A percentile compares a stretch with the other conserved stretches of the same genome.
Evolutionary conservation across 768 basidiomycete species (phyloP).

Genomic region (Rhizopogon vesiculosus): DNA sequence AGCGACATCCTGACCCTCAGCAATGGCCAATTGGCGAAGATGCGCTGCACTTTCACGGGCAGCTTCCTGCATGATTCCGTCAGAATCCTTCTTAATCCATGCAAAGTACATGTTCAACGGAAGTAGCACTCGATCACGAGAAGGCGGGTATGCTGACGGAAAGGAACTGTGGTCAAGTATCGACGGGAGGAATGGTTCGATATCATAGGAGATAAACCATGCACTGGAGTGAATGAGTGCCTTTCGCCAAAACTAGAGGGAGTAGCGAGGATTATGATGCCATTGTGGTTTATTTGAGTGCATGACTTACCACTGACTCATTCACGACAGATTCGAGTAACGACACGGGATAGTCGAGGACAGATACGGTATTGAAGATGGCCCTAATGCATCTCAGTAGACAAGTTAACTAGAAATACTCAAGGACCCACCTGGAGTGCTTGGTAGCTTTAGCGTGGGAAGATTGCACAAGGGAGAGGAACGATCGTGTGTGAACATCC

Average conservation of each 20-base stretch:
- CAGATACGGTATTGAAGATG: conserved; percentile 19
- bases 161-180: conserved; percentile 32
- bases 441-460: conserved; percentile 11
- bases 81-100: conserved; percentile 29
- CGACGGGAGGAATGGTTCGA: conserved; percentile 49
- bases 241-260: conserved; percentile 10
- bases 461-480: conserved; percentile 20
- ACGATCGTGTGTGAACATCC: conserved; percentile 16
- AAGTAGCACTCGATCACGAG: conserved; percentile 28
- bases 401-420: not conserved
- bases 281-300: not conserved
- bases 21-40: conserved; percentile 32
- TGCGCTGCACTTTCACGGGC: conserved; percentile 30
- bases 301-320: conserved; percentile 16
- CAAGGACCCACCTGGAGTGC: conserved; percentile 18
- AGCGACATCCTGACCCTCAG: conserved; percentile 37
- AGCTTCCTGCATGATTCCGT: conserved; percentile 34
- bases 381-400: conserved; percentile 7
- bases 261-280: not conserved
- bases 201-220: conserved; percentile 11
- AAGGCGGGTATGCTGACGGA: conserved; percentile 42
- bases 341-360: conserved; percentile 13
- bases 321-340: conserved; percentile 15
- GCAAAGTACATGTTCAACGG: conserved; percentile 45
- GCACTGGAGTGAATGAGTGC: not conserved